Evolutionary conservation across 768 basidiomycete genomes (phyloP).

Genomic region (Dacryopinax spathularia): DNA sequence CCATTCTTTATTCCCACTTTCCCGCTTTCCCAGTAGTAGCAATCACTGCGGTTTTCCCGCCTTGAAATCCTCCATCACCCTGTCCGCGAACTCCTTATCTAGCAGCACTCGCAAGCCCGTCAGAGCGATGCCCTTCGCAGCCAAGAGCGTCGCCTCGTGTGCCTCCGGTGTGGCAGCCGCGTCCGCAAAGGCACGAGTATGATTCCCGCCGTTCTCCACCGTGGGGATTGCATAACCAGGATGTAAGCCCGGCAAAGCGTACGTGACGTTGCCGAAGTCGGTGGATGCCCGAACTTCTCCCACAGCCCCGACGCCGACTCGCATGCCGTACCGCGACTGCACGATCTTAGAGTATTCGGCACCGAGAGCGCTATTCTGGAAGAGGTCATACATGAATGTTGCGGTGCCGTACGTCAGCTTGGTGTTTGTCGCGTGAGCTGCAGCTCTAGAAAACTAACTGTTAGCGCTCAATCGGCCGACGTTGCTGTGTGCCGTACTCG

Average conservation of each 20-base stretch:
- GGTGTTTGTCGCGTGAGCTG: neutral
- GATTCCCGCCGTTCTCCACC: constrained; percentile 55
- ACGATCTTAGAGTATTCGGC: neutral
- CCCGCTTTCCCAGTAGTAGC: neutral
- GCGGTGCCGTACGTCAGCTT: neutral
- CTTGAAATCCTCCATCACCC: constrained; percentile 27
- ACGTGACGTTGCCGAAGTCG: neutral
- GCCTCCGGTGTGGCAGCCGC: constrained; percentile 46
- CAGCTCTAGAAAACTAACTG: neutral
- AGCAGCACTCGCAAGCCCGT: constrained; percentile 52
- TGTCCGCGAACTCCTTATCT: constrained; percentile 48
- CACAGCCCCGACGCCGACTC: neutral
- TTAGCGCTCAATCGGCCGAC: neutral
- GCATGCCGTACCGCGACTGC: neutral
- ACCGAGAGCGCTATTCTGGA: constrained; percentile 2
- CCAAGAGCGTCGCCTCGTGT: constrained; percentile 50
- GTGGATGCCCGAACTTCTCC: neutral
- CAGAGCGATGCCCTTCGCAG: constrained; percentile 57
- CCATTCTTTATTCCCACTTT: too few species aligned
- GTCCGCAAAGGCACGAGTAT: constrained; percentile 50
- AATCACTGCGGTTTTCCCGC: neutral
- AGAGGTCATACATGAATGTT: constrained; percentile 16
- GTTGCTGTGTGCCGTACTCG: too few species aligned
- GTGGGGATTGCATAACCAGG: constrained; percentile 49
- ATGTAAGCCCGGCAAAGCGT: neutral